Evolutionary conservation across 2,329 filamentous ascomycete genomes (phyloP).

Genomic region (Pseudopithomyces chartarum): DNA sequence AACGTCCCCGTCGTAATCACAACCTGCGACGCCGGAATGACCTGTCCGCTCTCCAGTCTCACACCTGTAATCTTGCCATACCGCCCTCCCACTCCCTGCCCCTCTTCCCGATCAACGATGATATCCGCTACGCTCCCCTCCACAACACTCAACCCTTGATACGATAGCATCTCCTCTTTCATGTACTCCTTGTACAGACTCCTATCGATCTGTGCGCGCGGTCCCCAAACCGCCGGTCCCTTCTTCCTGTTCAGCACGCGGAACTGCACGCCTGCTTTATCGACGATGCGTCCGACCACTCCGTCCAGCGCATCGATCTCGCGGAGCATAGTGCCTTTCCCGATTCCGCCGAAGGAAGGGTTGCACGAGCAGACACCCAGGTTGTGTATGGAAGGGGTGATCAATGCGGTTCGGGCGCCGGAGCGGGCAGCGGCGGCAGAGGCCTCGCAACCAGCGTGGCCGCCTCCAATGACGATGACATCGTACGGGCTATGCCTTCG

Average conservation of each 20-base stretch:
- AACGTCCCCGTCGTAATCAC: conserved; percentile 98
- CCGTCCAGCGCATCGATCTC: conserved; percentile 96
- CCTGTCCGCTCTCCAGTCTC: conserved; percentile 81
- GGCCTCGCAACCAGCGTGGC: conserved; percentile 93
- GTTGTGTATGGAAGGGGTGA: conserved; percentile 87
- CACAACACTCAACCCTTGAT: conserved; percentile 79
- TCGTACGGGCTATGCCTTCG: conserved; percentile 69
- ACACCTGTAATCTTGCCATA: conserved; percentile 82
- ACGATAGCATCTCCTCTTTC: conserved; percentile 79
- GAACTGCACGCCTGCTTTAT: conserved; percentile 95
- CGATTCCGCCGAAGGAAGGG: conserved; percentile 96
- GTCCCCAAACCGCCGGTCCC: conserved; percentile 95
- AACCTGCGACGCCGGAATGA: conserved; percentile 79
- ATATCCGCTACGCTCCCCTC: conserved; percentile 93
- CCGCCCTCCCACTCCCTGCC: conserved; percentile 48
- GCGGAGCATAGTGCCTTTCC: conserved; percentile 93
- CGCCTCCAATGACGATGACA: conserved; percentile 93
- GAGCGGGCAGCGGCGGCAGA: conserved; percentile 87
- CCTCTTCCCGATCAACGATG: conserved; percentile 65
- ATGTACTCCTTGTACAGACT: conserved; percentile 88
- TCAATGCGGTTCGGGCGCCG: conserved; percentile 84
- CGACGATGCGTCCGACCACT: conserved; percentile 83
- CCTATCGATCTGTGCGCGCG: conserved; percentile 93
- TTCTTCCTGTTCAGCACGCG: conserved; percentile 85
- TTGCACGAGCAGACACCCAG: conserved; percentile 96